Base-by-base conservation (phyloP, 108 stramenopile genomes). In the Pseudonitzschia delicatissima region DNA sequence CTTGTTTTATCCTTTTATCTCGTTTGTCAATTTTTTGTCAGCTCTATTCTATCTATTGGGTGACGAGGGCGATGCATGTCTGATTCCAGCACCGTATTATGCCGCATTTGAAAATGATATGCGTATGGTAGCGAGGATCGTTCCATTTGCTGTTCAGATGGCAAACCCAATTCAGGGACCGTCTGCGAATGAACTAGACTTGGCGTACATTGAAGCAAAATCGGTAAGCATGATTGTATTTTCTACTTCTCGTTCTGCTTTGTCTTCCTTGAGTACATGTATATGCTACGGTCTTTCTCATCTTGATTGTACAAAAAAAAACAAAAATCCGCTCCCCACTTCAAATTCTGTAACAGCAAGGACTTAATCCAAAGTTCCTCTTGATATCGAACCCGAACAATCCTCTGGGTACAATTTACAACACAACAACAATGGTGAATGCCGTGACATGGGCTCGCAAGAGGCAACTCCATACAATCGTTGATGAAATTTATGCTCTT, bases 21-120 rank as follows among this genome's bases (percentile, higher is more conserved):
- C 47, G 20, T 23, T 23, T 18, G 37, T 11, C 11, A 8, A 39
- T 11, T 11, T 39, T 6, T 6, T 39, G 6, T 34, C 47, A 12
- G 47, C 13, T 48, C 59, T 82, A 12, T 88, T 82, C 50, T 82
- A 83, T 50, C 64, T 80, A 7, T 71, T 96, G 64, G 84, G 81
- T 2, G 91, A 95, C 33, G 64, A 62, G n/a, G 87, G 90, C 26
- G 96, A 97, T 71, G 86, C 71, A 7, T 88, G 92, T 61, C 76
- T 97, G 29, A 90, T 97, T 39, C 96, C 96, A 32, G 81, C 90
- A 50, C 96, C 96, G 4, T 97, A 95, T 68, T 97, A 97, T 73
- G 86, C 79, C 18, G 96, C 94, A 7, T 97, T 97, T 87, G 95
- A 96, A 68, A 68, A 53, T 44, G 93, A 95, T 64, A 77, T 96